Evolutionary conservation across 2,329 filamentous ascomycete species (phyloP).

Genomic region (Cordyceps cateniannulata): DNA sequence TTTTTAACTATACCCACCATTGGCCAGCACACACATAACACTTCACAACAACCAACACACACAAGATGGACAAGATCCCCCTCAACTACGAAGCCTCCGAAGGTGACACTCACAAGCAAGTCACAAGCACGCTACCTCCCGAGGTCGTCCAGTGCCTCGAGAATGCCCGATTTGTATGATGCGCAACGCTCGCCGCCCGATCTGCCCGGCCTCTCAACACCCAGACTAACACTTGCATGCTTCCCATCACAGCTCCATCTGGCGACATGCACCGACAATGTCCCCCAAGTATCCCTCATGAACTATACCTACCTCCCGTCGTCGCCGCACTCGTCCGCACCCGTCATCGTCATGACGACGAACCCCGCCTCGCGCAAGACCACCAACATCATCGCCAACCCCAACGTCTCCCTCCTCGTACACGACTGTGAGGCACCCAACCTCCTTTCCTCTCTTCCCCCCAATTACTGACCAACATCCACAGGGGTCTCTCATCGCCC

Average conservation of each 20-base stretch:
- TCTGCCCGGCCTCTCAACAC: not conserved
- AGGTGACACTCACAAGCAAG: conserved; percentile 63
- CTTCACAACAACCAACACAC: not conserved
- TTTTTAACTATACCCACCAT: not conserved
- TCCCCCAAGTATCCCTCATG: conserved; percentile 93
- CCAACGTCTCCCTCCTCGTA: conserved; percentile 86
- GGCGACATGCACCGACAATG: conserved; percentile 76
- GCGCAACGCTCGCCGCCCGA: conserved; percentile 23
- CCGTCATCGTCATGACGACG: conserved; percentile 94
- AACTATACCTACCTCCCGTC: conserved; percentile 95
- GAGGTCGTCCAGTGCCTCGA: conserved; percentile 89
- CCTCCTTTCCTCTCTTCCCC: not conserved
- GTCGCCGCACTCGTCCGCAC: conserved; percentile 59
- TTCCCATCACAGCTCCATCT: conserved; percentile 70
- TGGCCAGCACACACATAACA: not conserved
- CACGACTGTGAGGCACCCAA: conserved; percentile 64
- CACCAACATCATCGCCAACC: conserved; percentile 75
- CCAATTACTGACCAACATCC: conserved; percentile 11
- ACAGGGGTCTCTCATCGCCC: conserved; percentile 83
- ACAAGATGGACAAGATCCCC: conserved; percentile 55
- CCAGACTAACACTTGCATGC: not conserved
- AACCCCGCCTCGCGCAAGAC: conserved; percentile 74
- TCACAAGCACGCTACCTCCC: conserved; percentile 63
- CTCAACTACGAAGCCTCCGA: conserved; percentile 71
- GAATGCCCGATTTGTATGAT: conserved; percentile 81